Base-by-base conservation (phyloP, 495 filamentous ascomycete species). In the Penicillium lagena region DNA sequence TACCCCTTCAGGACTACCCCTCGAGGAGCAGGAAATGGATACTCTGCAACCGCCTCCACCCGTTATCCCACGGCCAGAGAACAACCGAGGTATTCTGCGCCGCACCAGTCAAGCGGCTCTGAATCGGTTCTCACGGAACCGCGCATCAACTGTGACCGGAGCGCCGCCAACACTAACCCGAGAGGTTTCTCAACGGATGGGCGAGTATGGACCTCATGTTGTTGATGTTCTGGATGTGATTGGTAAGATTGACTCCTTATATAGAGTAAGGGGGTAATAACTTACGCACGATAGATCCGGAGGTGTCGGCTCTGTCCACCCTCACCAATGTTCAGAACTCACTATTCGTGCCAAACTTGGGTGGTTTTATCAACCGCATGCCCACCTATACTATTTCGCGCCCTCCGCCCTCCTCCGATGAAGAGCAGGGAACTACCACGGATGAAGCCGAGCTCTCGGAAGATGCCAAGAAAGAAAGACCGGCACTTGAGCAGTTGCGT, bases 251-350 rank as follows among this genome's bases (percentile, higher is more conserved):
- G 1, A 44, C 7, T 4, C 15, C 29, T 33, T 39, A 22, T 15
- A 49, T 29, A 4, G 2, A 7, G 10, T 35, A 9, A 12, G 30
- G 45, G 12, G 30, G 11, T n/a, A 29, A 37, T 5, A 10, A 12
- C 12, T 13, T 4, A 22, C 22, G 22, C 22, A 22, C 9, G 22
- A 31, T 47, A 87, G 85, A 89, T 46, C 85, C 85, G 8, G 83
- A 89, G 66, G 81, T 89, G 1, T 78, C 82, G 7, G 82, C 83
- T 5, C 65, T 89, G 0, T 84, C 82, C 0, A 87, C 82, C 39
- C 73, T 89, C 5, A 89, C 82, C 40, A 89, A 89, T 56, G 82
- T 89, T 8, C 83, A 88, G 43, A 89, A 89, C 53, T 87, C 83
- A 1, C 75, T 89, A 7, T 87, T 89, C 58, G 63, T 88, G 29